Conservation (phyloP, 306 rosid species). For the Malus fusca region DNA sequence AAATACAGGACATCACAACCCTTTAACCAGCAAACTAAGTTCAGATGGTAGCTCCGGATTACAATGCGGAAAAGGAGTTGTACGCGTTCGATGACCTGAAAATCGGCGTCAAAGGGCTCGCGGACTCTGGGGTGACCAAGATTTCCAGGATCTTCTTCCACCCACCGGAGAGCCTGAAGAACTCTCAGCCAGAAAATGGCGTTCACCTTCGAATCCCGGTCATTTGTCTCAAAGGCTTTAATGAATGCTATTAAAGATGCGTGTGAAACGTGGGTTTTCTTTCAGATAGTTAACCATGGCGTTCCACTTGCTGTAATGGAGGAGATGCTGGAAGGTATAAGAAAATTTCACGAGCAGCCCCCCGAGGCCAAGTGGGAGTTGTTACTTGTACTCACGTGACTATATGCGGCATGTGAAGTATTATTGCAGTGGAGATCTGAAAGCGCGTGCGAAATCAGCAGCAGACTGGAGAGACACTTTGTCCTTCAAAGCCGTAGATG, state of each 20-base stretch:
- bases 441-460: constrained; percentile 7
- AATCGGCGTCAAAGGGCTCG: constrained; percentile 55
- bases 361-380: constrained; percentile 27
- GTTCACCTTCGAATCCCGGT: not conserved
- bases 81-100: constrained; percentile 42
- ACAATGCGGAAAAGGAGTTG: constrained; percentile 36
- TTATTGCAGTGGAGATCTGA: constrained; percentile 36
- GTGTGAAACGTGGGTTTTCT: constrained; percentile 40
- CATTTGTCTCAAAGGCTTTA: constrained; percentile 45
- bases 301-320: constrained; percentile 22
- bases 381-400: constrained; percentile 24
- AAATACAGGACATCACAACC: not conserved
- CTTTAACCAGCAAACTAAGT: not conserved
- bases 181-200: not conserved
- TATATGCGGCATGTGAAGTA: constrained; percentile 10
- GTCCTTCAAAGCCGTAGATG: not conserved
- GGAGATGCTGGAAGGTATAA: constrained; percentile 22
- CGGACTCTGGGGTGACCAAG: constrained; percentile 41
- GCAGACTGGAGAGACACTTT: constrained; percentile 13
- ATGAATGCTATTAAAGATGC: constrained; percentile 26
- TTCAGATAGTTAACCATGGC: constrained; percentile 55
- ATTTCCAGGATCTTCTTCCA: constrained; percentile 49
- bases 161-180: constrained; percentile 33
- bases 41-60: not conserved
- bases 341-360: constrained; percentile 36